Conservation (phyloP, 1,284 basidiomycete genomes). For the Exobasidium cylindrosporum region DNA sequence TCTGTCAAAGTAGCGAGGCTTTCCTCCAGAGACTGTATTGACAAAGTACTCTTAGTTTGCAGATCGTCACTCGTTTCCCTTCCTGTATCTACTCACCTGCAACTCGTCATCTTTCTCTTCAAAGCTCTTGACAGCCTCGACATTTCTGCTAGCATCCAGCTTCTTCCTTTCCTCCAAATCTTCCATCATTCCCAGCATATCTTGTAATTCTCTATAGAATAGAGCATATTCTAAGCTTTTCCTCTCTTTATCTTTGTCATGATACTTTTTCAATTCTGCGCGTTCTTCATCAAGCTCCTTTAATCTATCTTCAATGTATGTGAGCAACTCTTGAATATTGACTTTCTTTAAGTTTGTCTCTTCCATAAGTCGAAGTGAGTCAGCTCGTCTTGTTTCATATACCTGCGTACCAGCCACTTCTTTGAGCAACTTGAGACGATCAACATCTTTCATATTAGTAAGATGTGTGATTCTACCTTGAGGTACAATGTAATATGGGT, state of each 20-base stretch:
- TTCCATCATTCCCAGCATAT: conserved; percentile 65
- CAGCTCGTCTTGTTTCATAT: conserved; percentile 88
- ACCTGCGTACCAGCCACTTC: conserved; percentile 98
- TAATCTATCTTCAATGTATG: conserved; percentile 85
- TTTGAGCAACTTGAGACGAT: conserved; percentile 87
- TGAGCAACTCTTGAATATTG: conserved; percentile 85
- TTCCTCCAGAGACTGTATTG: background rate
- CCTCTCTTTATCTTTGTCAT: conserved; percentile 89
- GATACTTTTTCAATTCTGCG: conserved; percentile 92
- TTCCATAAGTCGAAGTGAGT: conserved; percentile 91
- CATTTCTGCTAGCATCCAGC: conserved; percentile 77
- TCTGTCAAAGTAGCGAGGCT: background rate
- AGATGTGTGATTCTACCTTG: conserved; percentile 94
- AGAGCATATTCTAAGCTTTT: conserved; percentile 93
- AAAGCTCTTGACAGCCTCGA: conserved; percentile 72
- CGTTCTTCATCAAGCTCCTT: conserved; percentile 94
- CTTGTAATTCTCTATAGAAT: conserved; percentile 83
- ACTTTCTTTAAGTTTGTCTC: conserved; percentile 81
- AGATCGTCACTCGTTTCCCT: background rate
- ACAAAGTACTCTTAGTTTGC: background rate
- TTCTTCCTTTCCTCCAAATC: conserved; percentile 66
- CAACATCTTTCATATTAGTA: conserved; percentile 94
- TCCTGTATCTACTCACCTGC: conserved; percentile 61
- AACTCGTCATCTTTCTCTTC: conserved; percentile 78
- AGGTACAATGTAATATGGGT: conserved; percentile 98